Base-by-base conservation (phyloP, 2,329 filamentous ascomycete species). In the Huntiella bhutanensis region DNA sequence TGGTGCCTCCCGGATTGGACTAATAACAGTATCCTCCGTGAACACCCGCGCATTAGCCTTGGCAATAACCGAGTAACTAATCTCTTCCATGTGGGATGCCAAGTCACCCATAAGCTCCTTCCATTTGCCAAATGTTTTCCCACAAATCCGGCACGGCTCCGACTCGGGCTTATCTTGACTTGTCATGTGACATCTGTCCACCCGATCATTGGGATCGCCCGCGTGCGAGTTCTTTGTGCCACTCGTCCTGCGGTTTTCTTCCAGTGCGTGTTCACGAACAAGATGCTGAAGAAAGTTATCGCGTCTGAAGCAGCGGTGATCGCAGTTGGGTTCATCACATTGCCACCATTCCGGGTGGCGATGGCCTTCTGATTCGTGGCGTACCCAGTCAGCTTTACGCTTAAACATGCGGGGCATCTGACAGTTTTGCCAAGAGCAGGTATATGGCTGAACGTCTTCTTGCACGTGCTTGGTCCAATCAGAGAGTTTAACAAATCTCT, bases 391-490 rank as follows among this genome's bases (percentile, higher is more conserved):
- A 11, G 87, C 87, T 62, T 94, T 95, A 41, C 86, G 75, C 62
- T 94, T 94, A 67, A 94, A 95, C 33, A 84, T 86, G 61, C 92
- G 93, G 13, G 82, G 77, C 41, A 93, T 85, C 6, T 73, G 72
- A 57, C 87, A 94, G 43, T 75, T 70, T 2, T 81, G 76, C 65
- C 88, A 94, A 0, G 86, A 94, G 61, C 87, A 95, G 3, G 84
- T 92, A 54, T 94, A 94, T 0, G 87, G 87, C 57, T 91, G 82
- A 1, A 94, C 76, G 58, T 95, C 87, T 61, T 94, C 87, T 54
- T 93, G 84, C 1, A 95, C 83, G 56, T 95, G 87, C 59, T 95
- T 94, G 1, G 86, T 93, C 87, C 87, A 95, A 60, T 95, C 87
- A 0, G 86, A 94, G 12, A 86, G 87, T 60, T 94, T 94, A 54